phyloP scores from a whole-genome alignment of 768 basidiomycete species.

The Russula lepida region DNA sequence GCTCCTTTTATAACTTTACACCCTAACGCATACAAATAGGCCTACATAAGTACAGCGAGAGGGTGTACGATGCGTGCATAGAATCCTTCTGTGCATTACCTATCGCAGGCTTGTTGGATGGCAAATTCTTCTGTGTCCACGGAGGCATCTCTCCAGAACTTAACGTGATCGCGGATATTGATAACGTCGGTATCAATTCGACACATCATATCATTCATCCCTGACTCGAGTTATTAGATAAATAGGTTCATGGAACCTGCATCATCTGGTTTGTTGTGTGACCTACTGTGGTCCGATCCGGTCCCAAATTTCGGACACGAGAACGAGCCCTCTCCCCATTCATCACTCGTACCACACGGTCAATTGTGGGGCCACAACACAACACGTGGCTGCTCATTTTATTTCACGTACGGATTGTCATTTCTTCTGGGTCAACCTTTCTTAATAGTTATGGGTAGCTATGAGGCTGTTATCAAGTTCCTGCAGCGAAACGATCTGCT shows the following conservation, averaged over 20 bases:
- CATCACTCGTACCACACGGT: slow-evolving; percentile 47
- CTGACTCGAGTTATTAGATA: slow-evolving; percentile 41
- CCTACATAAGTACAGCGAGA: slow-evolving; percentile 80
- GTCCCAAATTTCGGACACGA: slow-evolving; percentile 84
- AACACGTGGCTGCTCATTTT: slow-evolving; percentile 86
- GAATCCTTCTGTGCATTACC: slow-evolving; percentile 87
- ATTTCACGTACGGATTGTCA: slow-evolving; percentile 65
- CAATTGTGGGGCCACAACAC: slow-evolving; percentile 70
- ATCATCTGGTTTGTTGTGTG: slow-evolving; percentile 84
- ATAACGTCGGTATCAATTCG: slow-evolving; percentile 37
- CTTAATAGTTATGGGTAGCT: slow-evolving; percentile 33
- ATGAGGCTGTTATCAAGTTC: slow-evolving; percentile 87
- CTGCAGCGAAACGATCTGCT: slow-evolving; percentile 84
- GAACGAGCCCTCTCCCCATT: slow-evolving; percentile 41
- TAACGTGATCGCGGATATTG: slow-evolving; percentile 66
- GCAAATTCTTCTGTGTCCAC: slow-evolving; percentile 95
- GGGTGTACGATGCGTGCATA: slow-evolving; percentile 88
- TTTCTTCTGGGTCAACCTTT: neutral
- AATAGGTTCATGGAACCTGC: slow-evolving; percentile 93
- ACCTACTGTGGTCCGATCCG: slow-evolving; percentile 95
- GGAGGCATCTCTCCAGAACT: slow-evolving; percentile 91
- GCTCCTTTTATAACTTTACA: neutral
- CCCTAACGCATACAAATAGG: slow-evolving; percentile 35
- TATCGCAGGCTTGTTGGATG: slow-evolving; percentile 84
- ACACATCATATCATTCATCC: neutral